phyloP scores from a whole-genome alignment of 2,329 filamentous ascomycete species.

The Tricladium varicosporioides region DNA sequence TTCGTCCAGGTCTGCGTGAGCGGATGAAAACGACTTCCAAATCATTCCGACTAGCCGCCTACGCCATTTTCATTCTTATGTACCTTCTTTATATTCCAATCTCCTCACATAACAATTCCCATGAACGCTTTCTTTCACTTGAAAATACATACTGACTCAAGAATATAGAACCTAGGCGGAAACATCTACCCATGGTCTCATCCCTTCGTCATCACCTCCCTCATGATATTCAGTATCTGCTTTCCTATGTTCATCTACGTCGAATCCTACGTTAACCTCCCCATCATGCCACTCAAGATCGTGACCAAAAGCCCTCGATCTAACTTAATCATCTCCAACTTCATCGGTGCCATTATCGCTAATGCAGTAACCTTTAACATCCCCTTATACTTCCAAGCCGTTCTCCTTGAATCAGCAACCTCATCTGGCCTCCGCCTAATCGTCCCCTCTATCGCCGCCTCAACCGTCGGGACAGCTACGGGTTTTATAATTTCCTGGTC shows the following conservation, averaged over 20 bases:
- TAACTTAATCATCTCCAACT: slow-evolving; percentile 57
- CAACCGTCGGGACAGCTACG: slow-evolving; percentile 52
- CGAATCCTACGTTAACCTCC: slow-evolving; percentile 49
- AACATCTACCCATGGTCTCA: slow-evolving; percentile 63
- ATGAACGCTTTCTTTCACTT: not conserved
- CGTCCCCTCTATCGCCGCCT: slow-evolving; percentile 57
- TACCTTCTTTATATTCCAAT: no score
- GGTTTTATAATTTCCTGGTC: slow-evolving; percentile 62
- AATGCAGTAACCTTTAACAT: slow-evolving; percentile 61
- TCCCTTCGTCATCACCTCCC: slow-evolving; percentile 52
- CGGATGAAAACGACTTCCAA: no score
- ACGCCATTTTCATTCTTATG: no score
- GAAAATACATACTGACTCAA: slow-evolving; percentile 6
- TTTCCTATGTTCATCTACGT: slow-evolving; percentile 52
- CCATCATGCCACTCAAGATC: slow-evolving; percentile 59
- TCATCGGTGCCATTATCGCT: slow-evolving; percentile 48
- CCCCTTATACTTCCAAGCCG: slow-evolving; percentile 75
- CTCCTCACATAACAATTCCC: no score
- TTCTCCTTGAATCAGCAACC: slow-evolving; percentile 67
- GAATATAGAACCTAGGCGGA: slow-evolving; percentile 55
- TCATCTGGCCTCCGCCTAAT: slow-evolving; percentile 71
- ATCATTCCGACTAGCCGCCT: no score
- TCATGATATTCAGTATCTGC: slow-evolving; percentile 45
- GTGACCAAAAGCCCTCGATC: slow-evolving; percentile 49
- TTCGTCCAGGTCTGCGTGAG: no score